Evolutionary conservation across 176 grass and related monocot species (phyloP), one percentile per base, ranked within the genome.

Genomic region (Rhipidocladum racemiflorum): DNA sequence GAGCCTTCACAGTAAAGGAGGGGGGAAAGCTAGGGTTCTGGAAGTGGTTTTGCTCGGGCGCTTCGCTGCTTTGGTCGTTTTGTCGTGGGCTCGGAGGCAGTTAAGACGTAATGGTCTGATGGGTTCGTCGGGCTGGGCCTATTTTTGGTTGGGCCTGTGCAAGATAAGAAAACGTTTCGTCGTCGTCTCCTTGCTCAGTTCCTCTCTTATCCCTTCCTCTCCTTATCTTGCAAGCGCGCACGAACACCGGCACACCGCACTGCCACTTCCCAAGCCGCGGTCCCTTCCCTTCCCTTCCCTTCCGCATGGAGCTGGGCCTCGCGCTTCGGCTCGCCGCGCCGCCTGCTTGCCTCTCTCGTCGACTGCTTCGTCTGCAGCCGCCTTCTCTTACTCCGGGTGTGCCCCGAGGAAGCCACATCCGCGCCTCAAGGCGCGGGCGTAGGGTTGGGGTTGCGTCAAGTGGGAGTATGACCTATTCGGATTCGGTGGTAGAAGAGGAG

Each of bases 251-350:
- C 54, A 4, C 53, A n/a, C 18, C 51, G 8, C 51, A n/a, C 21
- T 61, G 75, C 17, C 56, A 53, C 17, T 72, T 43, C 15, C 27
- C 29, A 4, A 54, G 45, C 11, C 4, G 34, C 25, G 9, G 69
- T 50, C 7, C 14, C 54, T 48, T 53, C 59, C 9, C 2, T 39
- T 51, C 42, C 9, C 20, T 83, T 54, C 5, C 61, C 30, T 23
- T 35, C 34, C 46, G 6, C 76, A 89, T 94, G 92, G 89, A 88
- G 86, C 64, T 94, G 27, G 76, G 75, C 80, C 75, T 88, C 45
- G 74, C 61, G 50, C 89, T 89, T 65, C 85, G 81, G 73, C 59
- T 81, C n/a, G 81, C 65, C 63, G 80, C 86, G 74, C 76, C 86
- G 43, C 84, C 43, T 15, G n/a, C 57, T 7, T 61, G 35, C 53